Evolutionary conservation across 2,329 filamentous ascomycete genomes (phyloP), one percentile per base, ranked within the genome.

Genomic region (Calonectria naviculata): DNA sequence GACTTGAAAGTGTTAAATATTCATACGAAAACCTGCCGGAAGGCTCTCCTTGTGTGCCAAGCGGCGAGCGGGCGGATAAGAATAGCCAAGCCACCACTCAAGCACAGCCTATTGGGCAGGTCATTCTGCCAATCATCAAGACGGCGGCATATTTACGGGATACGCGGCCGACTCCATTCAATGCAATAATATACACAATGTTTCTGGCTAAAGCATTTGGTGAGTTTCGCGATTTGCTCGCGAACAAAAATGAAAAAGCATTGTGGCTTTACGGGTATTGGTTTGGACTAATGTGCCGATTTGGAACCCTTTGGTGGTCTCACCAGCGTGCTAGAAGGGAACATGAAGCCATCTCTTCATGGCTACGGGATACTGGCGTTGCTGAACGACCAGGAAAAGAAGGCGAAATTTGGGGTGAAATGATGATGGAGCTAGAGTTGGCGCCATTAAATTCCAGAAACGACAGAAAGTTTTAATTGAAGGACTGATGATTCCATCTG

Each of bases 221-320:
- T 4, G 56, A 44, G 10, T 61, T 61, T 21, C 56, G 38, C 17
- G 19, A 44, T 9, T n/a, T 61, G 26, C 38, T 61, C 24, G 28
- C 38, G 3, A 15, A 41, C 17, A 29, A 17, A 31, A 61, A 61
- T n/a, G 56, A 61, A 26, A 61, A 61, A 21, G 36, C 56, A 15
- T 1, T 61, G 17, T 61, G 56, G 56, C 56, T 61, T 28, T 61
- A 61, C 28, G 56, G 56, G 10, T 61, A 61, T n/a, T 61, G 56
- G 56, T 61, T 61, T 44, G 56, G 56, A 4, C 38, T 61, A 4
- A 41, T 61, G 36, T 61, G 56, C 29, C 56, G 56, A 12, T 61
- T 61, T 61, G 56, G 44, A 31, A 44, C 17, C 21, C n/a, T 61
- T 21, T 61, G 56, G 56, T 61, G 36, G 56, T 31, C 56, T 1